Percentiles rank a stretch among this genome's conserved stretches.
These are phyloP conservation scores for Lasiodiplodia gonubiensis DNA, from an alignment of 2,329 filamentous ascomycete genomes.

Conservation along the genomic window DNA sequence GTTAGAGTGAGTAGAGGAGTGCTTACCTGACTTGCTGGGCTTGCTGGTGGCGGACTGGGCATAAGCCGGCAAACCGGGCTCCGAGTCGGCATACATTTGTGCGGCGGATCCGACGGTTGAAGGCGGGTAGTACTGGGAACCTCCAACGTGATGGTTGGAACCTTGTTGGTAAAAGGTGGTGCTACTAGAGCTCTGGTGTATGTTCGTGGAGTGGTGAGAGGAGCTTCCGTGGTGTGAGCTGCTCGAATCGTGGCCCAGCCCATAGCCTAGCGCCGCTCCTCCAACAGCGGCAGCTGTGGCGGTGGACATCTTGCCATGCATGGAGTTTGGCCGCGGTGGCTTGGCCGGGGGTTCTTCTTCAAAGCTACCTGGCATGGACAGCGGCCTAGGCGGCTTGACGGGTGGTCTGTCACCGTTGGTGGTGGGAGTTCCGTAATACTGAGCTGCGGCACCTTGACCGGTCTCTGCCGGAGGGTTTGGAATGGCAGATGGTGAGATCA, in stretches of 20 bases:
- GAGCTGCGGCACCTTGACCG: constrained; percentile 63
- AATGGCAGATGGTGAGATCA: constrained; percentile 58
- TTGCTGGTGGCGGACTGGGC: constrained; percentile 42
- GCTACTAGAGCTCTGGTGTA: constrained; percentile 27
- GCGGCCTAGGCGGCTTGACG: constrained; percentile 44
- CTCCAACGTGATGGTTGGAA: constrained; percentile 29
- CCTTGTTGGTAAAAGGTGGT: constrained; percentile 39
- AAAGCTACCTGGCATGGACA: constrained; percentile 44
- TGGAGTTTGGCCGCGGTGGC: constrained; percentile 37
- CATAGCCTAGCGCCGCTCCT: constrained; percentile 52
- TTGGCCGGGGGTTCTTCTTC: constrained; percentile 42
- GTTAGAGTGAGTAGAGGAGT: constrained; percentile 51
- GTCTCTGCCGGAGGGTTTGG: constrained; percentile 64
- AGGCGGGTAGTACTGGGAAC: not conserved
- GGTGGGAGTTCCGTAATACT: constrained; percentile 53
- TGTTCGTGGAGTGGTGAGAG: constrained; percentile 23
- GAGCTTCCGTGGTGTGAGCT: constrained; percentile 32
- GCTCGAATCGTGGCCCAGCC: constrained; percentile 37
- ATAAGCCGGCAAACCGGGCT: constrained; percentile 35
- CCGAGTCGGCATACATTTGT: constrained; percentile 33
- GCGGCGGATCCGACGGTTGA: constrained; percentile 4
- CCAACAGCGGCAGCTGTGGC: constrained; percentile 45
- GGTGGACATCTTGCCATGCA: constrained; percentile 42
- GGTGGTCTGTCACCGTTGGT: constrained; percentile 33
- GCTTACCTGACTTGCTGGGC: constrained; percentile 50